These are phyloP conservation scores for Elasticomyces elasticus DNA, from an alignment of 495 filamentous ascomycete genomes.

Conservation along the genomic window DNA sequence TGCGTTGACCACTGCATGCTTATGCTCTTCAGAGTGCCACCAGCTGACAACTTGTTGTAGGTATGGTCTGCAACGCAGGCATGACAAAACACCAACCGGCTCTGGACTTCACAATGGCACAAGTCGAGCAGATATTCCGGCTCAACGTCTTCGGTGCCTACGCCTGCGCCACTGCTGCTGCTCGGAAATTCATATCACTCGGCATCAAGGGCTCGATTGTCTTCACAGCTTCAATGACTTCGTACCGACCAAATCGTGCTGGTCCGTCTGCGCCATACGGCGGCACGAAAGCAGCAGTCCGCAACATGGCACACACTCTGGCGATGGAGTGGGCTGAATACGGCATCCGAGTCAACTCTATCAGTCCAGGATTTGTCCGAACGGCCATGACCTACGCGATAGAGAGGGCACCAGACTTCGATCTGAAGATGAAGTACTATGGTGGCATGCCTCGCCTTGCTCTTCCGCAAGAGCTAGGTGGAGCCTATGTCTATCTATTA, in stretches of 20 bases:
- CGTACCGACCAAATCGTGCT: slow-evolving; percentile 40
- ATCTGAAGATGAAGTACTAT: slow-evolving; percentile 39
- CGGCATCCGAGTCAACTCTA: slow-evolving; percentile 37
- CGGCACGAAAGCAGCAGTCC: slow-evolving; percentile 29
- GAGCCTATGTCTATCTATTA: slow-evolving; percentile 37
- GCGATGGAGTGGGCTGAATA: slow-evolving; percentile 42
- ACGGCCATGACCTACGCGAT: slow-evolving; percentile 36
- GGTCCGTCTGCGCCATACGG: slow-evolving; percentile 27
- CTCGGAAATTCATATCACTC: slow-evolving; percentile 35
- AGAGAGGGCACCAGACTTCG: slow-evolving; percentile 34
- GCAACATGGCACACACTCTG: slow-evolving; percentile 34
- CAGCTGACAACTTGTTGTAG: too few species aligned
- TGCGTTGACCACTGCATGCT: too few species aligned
- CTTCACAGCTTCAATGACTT: slow-evolving; percentile 40
- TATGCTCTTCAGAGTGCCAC: too few species aligned
- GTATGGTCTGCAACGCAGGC: slow-evolving; percentile 35
- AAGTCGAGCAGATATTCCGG: slow-evolving; percentile 36
- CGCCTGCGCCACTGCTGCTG: slow-evolving; percentile 32
- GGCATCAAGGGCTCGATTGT: slow-evolving; percentile 39
- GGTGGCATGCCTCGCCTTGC: slow-evolving; percentile 38
- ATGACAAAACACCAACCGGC: slow-evolving; percentile 41
- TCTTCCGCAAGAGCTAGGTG: slow-evolving; percentile 33
- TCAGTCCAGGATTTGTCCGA: slow-evolving; percentile 33
- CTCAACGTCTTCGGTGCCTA: slow-evolving; percentile 41
- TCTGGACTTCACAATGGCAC: slow-evolving; percentile 32